These are phyloP conservation scores for Zygosaccharomyces bailii DNA, from an alignment of 805 yeast species.

Conservation along the genomic window DNA sequence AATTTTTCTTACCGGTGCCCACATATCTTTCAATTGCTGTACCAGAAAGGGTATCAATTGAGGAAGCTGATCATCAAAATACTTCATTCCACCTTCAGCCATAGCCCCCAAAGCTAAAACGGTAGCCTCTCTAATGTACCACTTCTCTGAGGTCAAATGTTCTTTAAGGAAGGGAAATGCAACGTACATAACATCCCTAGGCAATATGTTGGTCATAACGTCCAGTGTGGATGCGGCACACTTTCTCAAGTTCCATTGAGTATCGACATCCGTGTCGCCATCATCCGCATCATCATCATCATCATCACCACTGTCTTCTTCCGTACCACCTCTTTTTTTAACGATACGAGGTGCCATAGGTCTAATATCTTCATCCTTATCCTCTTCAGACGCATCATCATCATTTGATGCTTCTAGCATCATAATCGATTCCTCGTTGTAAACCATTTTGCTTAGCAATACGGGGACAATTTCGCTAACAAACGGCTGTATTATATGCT, in stretches of 20 bases:
- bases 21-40: slow-evolving; percentile 67
- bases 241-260: slow-evolving; percentile 88
- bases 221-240: slow-evolving; percentile 94
- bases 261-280: slow-evolving; percentile 54
- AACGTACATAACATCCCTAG: slow-evolving; percentile 60
- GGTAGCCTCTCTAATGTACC: slow-evolving; percentile 93
- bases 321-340: slow-evolving; percentile 45
- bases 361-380: slow-evolving; percentile 80
- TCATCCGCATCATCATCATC: slow-evolving; percentile 67
- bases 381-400: slow-evolving; percentile 75
- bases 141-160: slow-evolving; percentile 61
- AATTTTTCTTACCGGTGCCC: slow-evolving; percentile 87
- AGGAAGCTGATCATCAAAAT: slow-evolving; percentile 69
- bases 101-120: slow-evolving; percentile 94
- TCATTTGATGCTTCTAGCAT: slow-evolving; percentile 54
- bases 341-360: slow-evolving; percentile 73
- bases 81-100: slow-evolving; percentile 79
- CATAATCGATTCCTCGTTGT: slow-evolving; percentile 75
- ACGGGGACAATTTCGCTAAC: slow-evolving; percentile 70
- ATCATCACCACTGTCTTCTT: slow-evolving; percentile 57
- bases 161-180: slow-evolving; percentile 75
- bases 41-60: slow-evolving; percentile 80
- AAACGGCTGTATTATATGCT: slow-evolving; percentile 50
- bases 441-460: slow-evolving; percentile 77
- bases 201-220: slow-evolving; percentile 63